Conservation (phyloP, 257 asterid species). For the Linaria vulgaris region DNA sequence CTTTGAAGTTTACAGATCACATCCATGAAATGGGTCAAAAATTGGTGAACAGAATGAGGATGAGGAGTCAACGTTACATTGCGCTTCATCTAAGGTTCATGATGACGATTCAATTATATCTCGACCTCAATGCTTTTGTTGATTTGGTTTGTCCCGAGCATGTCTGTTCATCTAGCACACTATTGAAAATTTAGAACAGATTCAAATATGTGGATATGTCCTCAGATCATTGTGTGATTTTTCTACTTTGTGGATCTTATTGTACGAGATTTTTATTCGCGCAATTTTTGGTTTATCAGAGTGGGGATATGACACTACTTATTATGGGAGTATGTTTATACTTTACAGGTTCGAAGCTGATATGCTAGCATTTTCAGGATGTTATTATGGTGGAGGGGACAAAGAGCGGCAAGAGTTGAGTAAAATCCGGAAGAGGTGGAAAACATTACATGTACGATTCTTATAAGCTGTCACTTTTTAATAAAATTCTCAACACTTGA, state of each 20-base stretch:
- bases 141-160: constrained; percentile 1
- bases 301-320: constrained; percentile 4
- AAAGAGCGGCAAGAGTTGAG: constrained; percentile 85
- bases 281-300: neutral
- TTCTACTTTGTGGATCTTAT: too few species aligned
- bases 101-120: too few species aligned
- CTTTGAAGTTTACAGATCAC: constrained; percentile 82
- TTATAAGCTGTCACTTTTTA: too few species aligned
- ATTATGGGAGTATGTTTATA: constrained; percentile 19
- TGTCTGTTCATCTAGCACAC: constrained; percentile 21
- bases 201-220: neutral
- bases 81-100: constrained; percentile 90
- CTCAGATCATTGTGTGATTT: neutral
- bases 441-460: constrained; percentile 82
- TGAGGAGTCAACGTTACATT: constrained; percentile 71
- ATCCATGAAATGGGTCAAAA: constrained; percentile 75
- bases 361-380: constrained; percentile 99
- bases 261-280: too few species aligned
- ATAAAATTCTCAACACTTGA: too few species aligned
- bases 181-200: constrained; percentile 10
- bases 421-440: constrained; percentile 90
- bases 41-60: constrained; percentile 81
- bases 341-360: constrained; percentile 93
- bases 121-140: too few species aligned
- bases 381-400: constrained; percentile 97